Conservation (phyloP, 345 rosid genomes). For the Passiflora organensis region DNA sequence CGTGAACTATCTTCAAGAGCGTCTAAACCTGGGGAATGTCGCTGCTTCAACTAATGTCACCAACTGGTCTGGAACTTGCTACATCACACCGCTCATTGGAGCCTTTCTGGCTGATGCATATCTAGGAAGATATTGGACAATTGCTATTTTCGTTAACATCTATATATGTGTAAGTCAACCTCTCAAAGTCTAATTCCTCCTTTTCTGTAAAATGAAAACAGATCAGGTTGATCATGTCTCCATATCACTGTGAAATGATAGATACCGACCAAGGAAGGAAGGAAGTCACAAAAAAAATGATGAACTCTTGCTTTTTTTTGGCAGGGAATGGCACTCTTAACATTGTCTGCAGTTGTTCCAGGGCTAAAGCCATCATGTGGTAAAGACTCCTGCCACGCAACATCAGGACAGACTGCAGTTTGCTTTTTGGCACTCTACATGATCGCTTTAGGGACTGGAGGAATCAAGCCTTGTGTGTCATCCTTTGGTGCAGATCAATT, state of each 20-base stretch:
- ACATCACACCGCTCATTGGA: constrained; percentile 76
- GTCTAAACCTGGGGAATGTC: constrained; percentile 68
- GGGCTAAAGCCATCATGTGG: constrained; percentile 67
- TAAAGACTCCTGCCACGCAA: constrained; percentile 50
- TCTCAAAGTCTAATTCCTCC: too few species aligned
- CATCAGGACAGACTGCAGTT: constrained; percentile 39
- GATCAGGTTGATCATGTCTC: too few species aligned
- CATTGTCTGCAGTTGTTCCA: constrained; percentile 66
- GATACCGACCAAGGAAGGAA: too few species aligned
- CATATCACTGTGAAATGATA: too few species aligned
- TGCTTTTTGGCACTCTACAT: constrained; percentile 69
- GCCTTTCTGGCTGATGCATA: constrained; percentile 96
- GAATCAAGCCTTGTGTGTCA: constrained; percentile 95
- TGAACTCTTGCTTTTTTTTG: constrained; percentile 1
- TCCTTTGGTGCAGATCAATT: constrained; percentile 98
- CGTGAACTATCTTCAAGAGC: constrained; percentile 67
- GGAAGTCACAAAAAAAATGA: too few species aligned
- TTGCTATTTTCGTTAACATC: constrained; percentile 64
- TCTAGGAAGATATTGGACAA: constrained; percentile 86
- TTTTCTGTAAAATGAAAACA: too few species aligned
- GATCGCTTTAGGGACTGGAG: constrained; percentile 95
- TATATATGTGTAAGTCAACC: constrained; percentile 78
- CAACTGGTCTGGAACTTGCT: constrained; percentile 95
- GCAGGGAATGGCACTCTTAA: constrained; percentile 85
- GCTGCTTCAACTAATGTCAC: constrained; percentile 76